phyloP scores from a whole-genome alignment of 169 alveolate genomes.

The Babesia bigemina region DNA sequence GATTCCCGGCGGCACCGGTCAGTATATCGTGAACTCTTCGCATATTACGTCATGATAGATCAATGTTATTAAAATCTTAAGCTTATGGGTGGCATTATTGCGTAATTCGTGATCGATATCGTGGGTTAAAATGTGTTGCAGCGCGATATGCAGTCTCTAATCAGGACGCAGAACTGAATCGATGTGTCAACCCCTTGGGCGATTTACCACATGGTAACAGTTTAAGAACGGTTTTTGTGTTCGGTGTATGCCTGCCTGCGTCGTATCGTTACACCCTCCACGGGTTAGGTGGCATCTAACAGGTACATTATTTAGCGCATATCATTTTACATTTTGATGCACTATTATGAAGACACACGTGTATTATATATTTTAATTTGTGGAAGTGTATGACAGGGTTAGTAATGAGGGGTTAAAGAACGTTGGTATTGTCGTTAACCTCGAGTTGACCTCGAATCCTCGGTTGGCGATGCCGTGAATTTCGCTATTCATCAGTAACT shows the following conservation, averaged over 20 bases:
- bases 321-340: too few relatives aligned
- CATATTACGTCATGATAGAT: neutral
- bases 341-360: too few relatives aligned
- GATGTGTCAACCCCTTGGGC: neutral
- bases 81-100: too few relatives aligned
- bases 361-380: too few relatives aligned
- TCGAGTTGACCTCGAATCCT: neutral
- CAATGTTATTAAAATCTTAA: too few relatives aligned
- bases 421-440: neutral
- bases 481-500: too few relatives aligned
- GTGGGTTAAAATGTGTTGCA: too few relatives aligned
- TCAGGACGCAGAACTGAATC: neutral
- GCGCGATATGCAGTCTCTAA: too few relatives aligned
- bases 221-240: neutral
- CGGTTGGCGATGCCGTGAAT: neutral
- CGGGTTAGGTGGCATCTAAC: too few relatives aligned
- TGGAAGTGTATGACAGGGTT: too few relatives aligned
- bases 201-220: neutral
- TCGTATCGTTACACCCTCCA: neutral
- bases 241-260: neutral
- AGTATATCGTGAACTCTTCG: constrained; percentile 39
- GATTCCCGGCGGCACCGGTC: constrained; percentile 26
- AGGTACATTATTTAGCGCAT: too few relatives aligned
- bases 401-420: neutral
- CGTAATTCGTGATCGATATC: too few relatives aligned